Evolutionary conservation across 2,329 filamentous ascomycete species (phyloP), one percentile per base, ranked within the genome.

Genomic region (Trichoderma afroharzianum): DNA sequence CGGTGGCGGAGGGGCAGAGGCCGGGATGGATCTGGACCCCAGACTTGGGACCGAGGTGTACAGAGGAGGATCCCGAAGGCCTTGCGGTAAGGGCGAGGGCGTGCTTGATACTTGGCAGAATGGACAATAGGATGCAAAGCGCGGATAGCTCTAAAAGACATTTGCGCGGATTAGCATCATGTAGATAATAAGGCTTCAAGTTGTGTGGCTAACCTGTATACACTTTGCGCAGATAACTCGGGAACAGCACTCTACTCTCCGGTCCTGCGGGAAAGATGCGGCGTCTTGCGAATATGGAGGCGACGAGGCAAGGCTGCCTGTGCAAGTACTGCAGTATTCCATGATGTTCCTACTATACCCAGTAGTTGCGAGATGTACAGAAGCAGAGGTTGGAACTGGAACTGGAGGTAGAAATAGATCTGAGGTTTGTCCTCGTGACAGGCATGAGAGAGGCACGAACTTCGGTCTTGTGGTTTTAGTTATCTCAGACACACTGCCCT

Each of bases 21-120:
- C 62, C 39, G 74, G 74, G 67, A 76, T 53, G 30, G 72, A 75
- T 70, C 72, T 76, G 68, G 73, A 74, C 71, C 73, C 58, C 15
- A 77, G 78, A 66, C 78, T 75, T 43, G 80, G 76, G 64, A 82
- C 63, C 71, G 78, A 74, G 76, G 84, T 82, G 83, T 94, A 94
- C 12, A 88, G 84, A 1, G 91, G 91, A n/a, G 91, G 91, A 72
- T 91, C 88, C 77, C 85, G 87, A 28, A 93, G 84, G 12, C 91
- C 89, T 80, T 90, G 89, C 1, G 89, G 84, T 4, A 90, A 80
- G 8, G 81, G 77, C 24, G 88, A 88, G 3, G 90, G 88, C 5
- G 81, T 83, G 58, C 83, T 86, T 6, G 90, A 90, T 75, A 93
- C 87, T 80, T 95, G 93, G 79, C 93, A 96, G 80, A 92, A 95